A percentile compares a stretch with the other conserved stretches of the same genome.
These are phyloP conservation scores for Solanum gracilifrons DNA, from an alignment of 257 asterid species.

Conservation along the genomic window DNA sequence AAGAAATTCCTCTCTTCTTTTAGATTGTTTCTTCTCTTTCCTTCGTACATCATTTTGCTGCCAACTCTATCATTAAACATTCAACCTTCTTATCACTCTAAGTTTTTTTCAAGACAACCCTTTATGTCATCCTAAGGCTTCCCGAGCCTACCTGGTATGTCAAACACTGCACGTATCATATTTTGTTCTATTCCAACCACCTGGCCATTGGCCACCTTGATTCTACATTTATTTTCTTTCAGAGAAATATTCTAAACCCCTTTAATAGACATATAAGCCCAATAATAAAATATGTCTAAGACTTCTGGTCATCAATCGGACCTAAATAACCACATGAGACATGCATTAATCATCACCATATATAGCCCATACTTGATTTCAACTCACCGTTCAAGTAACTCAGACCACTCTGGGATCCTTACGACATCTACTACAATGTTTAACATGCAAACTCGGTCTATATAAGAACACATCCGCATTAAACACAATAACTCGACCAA, in stretches of 20 bases:
- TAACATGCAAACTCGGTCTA: neutral
- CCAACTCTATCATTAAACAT: neutral
- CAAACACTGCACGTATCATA: neutral
- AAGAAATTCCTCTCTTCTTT: neutral
- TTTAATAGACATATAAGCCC: neutral
- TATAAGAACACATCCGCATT: neutral
- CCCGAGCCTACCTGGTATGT: neutral
- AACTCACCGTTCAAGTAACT: neutral
- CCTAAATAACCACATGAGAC: neutral
- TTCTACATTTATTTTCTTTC: neutral
- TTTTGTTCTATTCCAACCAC: neutral
- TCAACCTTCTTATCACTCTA: neutral
- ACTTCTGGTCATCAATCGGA: too few relatives aligned
- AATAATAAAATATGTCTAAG: neutral
- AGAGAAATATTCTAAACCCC: neutral
- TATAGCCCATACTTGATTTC: neutral
- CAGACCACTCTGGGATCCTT: neutral
- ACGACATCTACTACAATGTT: neutral
- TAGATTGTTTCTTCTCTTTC: neutral
- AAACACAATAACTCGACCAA: neutral
- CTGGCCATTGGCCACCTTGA: neutral
- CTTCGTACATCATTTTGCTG: neutral
- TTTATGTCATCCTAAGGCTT: neutral
- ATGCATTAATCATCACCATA: neutral
- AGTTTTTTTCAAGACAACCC: too few relatives aligned